Evolutionary conservation across 1,284 basidiomycete genomes (phyloP).

Genomic region (Malassezia nana): DNA sequence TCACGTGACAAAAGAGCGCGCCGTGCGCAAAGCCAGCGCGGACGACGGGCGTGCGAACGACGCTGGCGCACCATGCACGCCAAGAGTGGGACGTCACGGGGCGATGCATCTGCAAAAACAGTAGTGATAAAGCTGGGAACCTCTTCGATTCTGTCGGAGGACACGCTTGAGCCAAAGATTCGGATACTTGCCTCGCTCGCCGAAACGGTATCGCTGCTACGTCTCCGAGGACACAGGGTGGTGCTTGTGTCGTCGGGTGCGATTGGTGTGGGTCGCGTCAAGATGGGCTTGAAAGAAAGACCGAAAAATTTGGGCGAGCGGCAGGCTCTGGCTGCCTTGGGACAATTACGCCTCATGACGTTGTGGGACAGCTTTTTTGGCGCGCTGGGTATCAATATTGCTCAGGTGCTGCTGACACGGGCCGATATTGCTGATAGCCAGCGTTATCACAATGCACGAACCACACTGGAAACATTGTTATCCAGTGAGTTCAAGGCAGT

Average conservation of each 20-base stretch:
- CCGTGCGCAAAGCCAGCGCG: constrained; percentile 5
- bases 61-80: not conserved
- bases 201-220: constrained; percentile 74
- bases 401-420: constrained; percentile 84
- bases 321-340: constrained; percentile 91
- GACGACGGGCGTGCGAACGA: not conserved
- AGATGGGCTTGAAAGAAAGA: constrained; percentile 71
- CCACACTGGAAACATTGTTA: constrained; percentile 39
- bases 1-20: constrained; percentile 11
- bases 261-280: constrained; percentile 82
- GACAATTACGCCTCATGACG: constrained; percentile 88
- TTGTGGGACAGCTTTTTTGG: constrained; percentile 94
- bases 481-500: constrained; percentile 33
- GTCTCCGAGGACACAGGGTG: constrained; percentile 74
- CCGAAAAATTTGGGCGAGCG: constrained; percentile 80
- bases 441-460: constrained; percentile 40
- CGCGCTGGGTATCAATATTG: constrained; percentile 84
- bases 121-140: constrained; percentile 48
- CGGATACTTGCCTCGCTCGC: constrained; percentile 82
- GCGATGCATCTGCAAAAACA: constrained; percentile 23
- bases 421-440: constrained; percentile 79
- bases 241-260: constrained; percentile 92
- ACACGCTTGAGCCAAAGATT: constrained; percentile 58
- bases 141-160: constrained; percentile 41
- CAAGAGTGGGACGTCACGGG: not conserved